Evolutionary conservation across 1,139 yeast genomes (phyloP).

Genomic region (Lodderomyces beijingensis): DNA sequence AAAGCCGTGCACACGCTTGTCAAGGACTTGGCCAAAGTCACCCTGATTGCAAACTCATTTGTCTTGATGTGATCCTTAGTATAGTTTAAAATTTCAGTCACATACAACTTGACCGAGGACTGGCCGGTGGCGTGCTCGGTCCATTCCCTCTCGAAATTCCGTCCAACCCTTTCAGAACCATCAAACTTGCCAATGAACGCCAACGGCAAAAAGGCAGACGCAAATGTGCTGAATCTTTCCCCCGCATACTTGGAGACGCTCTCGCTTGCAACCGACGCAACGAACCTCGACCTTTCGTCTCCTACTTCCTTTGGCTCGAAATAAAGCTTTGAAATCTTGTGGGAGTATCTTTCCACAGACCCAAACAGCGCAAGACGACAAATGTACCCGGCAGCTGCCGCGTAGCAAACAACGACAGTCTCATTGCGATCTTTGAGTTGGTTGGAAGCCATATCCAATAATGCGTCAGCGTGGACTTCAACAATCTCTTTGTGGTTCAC

Average conservation of each 20-base stretch:
- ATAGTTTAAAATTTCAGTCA: conserved; percentile 62
- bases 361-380: conserved; percentile 61
- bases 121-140: conserved; percentile 72
- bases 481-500: conserved; percentile 52
- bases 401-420: conserved; percentile 71
- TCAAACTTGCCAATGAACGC: conserved; percentile 79
- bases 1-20: conserved; percentile 53
- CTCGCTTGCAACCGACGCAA: conserved; percentile 63
- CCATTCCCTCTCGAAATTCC: conserved; percentile 67
- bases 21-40: conserved; percentile 66
- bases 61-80: conserved; percentile 50
- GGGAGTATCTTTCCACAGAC: conserved; percentile 51
- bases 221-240: conserved; percentile 60
- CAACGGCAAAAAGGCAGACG: conserved; percentile 69
- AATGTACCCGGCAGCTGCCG: conserved; percentile 76
- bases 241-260: conserved; percentile 68
- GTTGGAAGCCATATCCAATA: conserved; percentile 52
- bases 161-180: conserved; percentile 39
- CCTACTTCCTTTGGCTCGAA: conserved; percentile 55
- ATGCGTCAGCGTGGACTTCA: conserved; percentile 57
- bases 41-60: conserved; percentile 61
- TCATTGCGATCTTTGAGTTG: conserved; percentile 71
- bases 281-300: conserved; percentile 42
- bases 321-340: conserved; percentile 49
- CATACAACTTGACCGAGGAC: conserved; percentile 66